These are phyloP conservation scores for Apiospora malaysiana DNA, from an alignment of 2,329 filamentous ascomycete species.

Conservation along the genomic window DNA sequence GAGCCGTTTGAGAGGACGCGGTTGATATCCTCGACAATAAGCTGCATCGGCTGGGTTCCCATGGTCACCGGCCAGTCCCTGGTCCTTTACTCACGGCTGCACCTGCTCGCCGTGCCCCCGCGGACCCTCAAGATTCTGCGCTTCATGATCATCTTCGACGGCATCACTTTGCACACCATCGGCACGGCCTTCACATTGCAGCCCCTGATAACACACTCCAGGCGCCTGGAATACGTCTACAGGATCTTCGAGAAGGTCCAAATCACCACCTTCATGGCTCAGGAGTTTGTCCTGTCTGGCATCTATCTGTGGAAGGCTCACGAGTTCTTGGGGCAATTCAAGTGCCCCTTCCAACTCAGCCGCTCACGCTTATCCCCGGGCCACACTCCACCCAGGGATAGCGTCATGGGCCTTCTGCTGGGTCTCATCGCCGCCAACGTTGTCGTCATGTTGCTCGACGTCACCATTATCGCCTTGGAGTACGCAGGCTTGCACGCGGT, in stretches of 20 bases:
- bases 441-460: constrained; percentile 47
- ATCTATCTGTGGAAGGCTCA: constrained; percentile 55
- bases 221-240: neutral
- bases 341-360: neutral
- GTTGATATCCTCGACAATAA: constrained; percentile 26
- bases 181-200: constrained; percentile 55
- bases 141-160: constrained; percentile 61
- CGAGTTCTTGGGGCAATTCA: constrained; percentile 33
- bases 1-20: constrained; percentile 27
- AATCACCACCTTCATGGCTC: constrained; percentile 49
- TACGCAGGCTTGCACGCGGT: constrained; percentile 47
- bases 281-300: constrained; percentile 51
- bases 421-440: constrained; percentile 50
- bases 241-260: constrained; percentile 40
- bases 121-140: constrained; percentile 54
- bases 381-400: neutral
- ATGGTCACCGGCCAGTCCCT: constrained; percentile 65
- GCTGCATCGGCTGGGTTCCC: constrained; percentile 58
- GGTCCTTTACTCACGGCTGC: constrained; percentile 64
- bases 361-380: neutral
- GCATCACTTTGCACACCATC: constrained; percentile 56
- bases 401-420: constrained; percentile 39
- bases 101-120: constrained; percentile 60
- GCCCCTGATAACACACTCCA: neutral
- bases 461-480: constrained; percentile 45